Conservation (phyloP, 177 flowering plant genomes). For the Telopea speciosissima region DNA sequence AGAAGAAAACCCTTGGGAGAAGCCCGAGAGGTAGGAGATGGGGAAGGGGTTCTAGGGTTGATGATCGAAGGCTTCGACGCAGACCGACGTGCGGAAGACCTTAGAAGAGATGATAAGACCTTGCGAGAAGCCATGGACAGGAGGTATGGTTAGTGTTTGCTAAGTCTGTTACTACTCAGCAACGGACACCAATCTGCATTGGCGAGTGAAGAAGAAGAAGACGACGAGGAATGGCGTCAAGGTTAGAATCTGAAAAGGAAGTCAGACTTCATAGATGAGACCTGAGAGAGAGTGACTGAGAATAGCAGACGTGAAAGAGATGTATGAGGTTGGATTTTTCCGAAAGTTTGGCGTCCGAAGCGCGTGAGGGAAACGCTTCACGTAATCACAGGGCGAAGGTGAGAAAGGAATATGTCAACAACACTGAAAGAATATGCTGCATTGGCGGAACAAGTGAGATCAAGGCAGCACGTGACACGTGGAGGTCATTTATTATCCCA, state of each 20-base stretch:
- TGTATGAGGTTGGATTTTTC: neutral
- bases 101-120: neutral
- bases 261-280: neutral
- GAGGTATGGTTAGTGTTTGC: neutral
- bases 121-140: neutral
- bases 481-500: too few species aligned
- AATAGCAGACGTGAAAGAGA: neutral
- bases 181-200: neutral
- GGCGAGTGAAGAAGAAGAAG: neutral
- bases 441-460: too few species aligned
- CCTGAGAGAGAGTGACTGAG: neutral
- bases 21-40: neutral
- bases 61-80: constrained; percentile 1
- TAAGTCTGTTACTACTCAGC: neutral
- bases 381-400: too few species aligned
- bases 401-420: too few species aligned
- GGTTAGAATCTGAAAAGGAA: neutral
- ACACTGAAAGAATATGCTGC: too few species aligned
- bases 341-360: neutral
- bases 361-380: too few species aligned
- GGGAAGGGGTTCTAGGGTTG: neutral
- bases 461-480: too few species aligned
- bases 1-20: neutral
- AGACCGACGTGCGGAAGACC: neutral
- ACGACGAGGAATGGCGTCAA: neutral